A percentile compares a stretch with the other conserved stretches of the same genome.
phyloP scores from a whole-genome alignment of 106 monocot genomes.

The Apostasia shenzhenica region DNA sequence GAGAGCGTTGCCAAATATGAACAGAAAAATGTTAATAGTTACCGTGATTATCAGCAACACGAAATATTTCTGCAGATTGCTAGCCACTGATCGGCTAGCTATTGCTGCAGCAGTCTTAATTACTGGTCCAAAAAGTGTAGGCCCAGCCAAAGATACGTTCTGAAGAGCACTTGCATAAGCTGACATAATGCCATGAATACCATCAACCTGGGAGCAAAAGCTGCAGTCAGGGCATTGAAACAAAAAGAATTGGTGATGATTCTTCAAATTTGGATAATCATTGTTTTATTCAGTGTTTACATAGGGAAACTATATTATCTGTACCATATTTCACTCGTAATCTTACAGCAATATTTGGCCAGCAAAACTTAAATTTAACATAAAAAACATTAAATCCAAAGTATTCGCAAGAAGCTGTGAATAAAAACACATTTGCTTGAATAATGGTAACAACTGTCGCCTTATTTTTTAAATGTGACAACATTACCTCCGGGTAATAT shows the following conservation, averaged over 20 bases:
- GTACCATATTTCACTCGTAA: no score
- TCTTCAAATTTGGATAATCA: no score
- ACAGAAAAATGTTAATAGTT: conserved; percentile 4
- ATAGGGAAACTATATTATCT: no score
- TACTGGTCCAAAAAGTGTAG: conserved; percentile 85
- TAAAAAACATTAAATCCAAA: no score
- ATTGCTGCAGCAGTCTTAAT: conserved; percentile 61
- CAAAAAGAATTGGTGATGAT: no score
- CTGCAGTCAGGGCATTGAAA: conserved; percentile 5
- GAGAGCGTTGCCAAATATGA: neutral
- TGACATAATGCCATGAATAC: conserved; percentile 87
- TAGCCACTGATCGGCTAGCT: conserved; percentile 51
- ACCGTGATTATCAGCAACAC: conserved; percentile 86
- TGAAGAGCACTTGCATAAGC: conserved; percentile 80
- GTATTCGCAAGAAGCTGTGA: no score
- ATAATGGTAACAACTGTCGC: no score
- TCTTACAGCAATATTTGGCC: no score
- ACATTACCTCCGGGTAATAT: conserved; percentile 55
- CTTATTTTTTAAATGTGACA: neutral
- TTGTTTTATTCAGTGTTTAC: no score
- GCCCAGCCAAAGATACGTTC: conserved; percentile 92
- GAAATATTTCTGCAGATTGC: conserved; percentile 54
- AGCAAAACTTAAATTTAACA: no score
- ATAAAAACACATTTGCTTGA: no score
- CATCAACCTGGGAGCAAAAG: conserved; percentile 63